Base-by-base conservation (phyloP, 2,329 filamentous ascomycete genomes). In the Pyrenophora tritici-repentis region DNA sequence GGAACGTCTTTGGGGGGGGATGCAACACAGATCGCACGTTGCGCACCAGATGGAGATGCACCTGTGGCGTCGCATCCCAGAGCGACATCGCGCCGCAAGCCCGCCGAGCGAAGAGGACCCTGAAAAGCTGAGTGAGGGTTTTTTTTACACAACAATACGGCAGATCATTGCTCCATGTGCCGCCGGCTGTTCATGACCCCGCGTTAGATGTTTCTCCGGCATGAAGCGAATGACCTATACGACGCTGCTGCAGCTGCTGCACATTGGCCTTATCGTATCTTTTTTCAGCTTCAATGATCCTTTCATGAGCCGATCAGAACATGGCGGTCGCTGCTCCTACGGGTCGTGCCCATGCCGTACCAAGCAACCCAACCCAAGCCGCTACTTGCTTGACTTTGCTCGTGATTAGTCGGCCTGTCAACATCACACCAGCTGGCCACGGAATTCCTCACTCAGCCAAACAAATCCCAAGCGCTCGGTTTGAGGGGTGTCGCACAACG, bases 61-160 rank as follows among this genome's bases (percentile, higher is more conserved):
- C 24, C 38, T 50, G 57, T 59, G 53, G 58, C 61, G 60, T 58
- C 34, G 51, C 49, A 61, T 66, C 59, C 62, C 49, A 29, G 60
- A 53, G 53, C 61, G 47, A 55, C 58, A 61, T 62, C 53, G 54
- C 51, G 53, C 50, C 50, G 55, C 55, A 29, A 47, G 38, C 49
- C 37, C 33, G 37, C 43, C 37, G 33, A 24, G 22, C 16, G 38
- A 53, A 49, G 50, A 42, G 42, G 59, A 59, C 61, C 55, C 55
- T 59, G 59, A 45, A 42, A 40, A 57, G 50, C 54, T 59, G 53
- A 47, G 47, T 50, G 57, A 42, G 48, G 18, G 24, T 34, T 50
- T 24, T 46, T 29, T 29, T 29, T 29, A 29, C 26, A 29, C 26
- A 10, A 29, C 26, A 10, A 29, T 29, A 29, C 26, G 26, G 59